phyloP scores from a whole-genome alignment of 2,329 filamentous ascomycete species.

The Neofusicoccum umdonicola region DNA sequence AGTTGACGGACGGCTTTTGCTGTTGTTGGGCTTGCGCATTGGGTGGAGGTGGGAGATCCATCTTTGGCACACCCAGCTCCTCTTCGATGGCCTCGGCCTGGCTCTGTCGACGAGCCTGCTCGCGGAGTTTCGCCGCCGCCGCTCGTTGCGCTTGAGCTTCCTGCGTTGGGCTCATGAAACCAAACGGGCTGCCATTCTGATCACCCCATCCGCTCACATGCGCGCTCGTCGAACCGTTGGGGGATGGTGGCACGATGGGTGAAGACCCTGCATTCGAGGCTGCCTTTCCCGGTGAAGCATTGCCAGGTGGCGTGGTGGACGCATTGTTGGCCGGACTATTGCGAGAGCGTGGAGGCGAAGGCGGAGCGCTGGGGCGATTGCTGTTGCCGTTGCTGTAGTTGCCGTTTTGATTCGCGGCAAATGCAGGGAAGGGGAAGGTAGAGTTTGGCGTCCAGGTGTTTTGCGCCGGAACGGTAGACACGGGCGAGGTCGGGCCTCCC shows the following conservation, averaged over 20 bases:
- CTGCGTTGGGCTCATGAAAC: slow-evolving; percentile 2
- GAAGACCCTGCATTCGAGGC: background rate
- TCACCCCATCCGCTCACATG: background rate
- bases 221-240: background rate
- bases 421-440: background rate
- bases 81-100: background rate
- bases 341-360: background rate
- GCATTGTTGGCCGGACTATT: background rate
- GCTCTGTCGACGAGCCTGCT: background rate
- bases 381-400: background rate
- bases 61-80: background rate
- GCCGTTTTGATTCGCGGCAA: background rate
- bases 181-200: background rate
- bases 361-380: background rate
- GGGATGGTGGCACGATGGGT: background rate
- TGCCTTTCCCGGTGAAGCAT: background rate
- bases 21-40: background rate
- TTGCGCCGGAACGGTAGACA: background rate
- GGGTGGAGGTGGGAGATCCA: background rate
- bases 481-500: background rate
- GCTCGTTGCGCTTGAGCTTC: slow-evolving; percentile 3
- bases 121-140: background rate
- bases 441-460: background rate
- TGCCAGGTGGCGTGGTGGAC: background rate
- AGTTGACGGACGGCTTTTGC: background rate